These are phyloP conservation scores for Alternaria ventricosa DNA, from an alignment of 2,329 filamentous ascomycete species.

Conservation along the genomic window DNA sequence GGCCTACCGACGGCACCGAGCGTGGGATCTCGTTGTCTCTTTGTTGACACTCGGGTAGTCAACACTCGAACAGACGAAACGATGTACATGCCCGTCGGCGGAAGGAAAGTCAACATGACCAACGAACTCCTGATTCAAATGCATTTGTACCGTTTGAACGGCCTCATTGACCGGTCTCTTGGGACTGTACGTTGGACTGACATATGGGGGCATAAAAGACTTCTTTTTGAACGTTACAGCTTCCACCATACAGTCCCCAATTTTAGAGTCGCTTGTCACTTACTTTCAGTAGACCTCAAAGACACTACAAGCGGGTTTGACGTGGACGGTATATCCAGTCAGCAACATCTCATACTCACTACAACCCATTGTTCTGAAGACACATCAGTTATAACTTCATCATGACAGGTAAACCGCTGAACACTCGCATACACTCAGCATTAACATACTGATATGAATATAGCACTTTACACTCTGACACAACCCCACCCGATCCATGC, in stretches of 20 bases:
- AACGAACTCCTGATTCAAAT: constrained; percentile 5
- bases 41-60: constrained; percentile 8
- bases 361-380: not conserved
- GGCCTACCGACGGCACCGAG: not conserved
- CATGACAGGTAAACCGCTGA: constrained; percentile 21
- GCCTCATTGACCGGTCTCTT: constrained; percentile 18
- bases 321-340: not conserved
- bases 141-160: constrained; percentile 12
- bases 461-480: constrained; percentile 18
- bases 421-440: not conserved
- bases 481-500: not conserved
- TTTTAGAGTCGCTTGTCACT: not conserved
- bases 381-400: not conserved
- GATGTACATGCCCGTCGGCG: constrained; percentile 14
- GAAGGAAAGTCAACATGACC: constrained; percentile 18
- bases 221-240: not conserved
- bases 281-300: not conserved
- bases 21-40: not conserved
- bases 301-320: not conserved
- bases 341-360: not conserved
- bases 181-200: not conserved
- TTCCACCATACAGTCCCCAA: not conserved
- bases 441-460: not conserved
- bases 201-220: constrained; percentile 5
- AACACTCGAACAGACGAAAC: constrained; percentile 4